These are phyloP conservation scores for Aureobasidium pullulans DNA, from an alignment of 2,329 filamentous ascomycete species.

Conservation along the genomic window DNA sequence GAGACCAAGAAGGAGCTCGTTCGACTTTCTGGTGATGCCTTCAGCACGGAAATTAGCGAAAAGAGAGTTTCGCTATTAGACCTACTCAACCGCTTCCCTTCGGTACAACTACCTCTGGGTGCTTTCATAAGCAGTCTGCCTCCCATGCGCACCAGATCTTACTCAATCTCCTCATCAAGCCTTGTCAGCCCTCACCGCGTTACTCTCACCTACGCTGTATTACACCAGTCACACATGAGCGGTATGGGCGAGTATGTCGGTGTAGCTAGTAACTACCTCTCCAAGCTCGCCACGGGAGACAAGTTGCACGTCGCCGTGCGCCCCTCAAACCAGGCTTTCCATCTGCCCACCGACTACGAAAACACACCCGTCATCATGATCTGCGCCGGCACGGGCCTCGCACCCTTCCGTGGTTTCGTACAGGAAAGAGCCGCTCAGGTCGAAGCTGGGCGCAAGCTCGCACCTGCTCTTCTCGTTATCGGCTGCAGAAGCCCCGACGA, in stretches of 20 bases:
- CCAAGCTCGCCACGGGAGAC: slow-evolving; percentile 33
- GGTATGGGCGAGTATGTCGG: slow-evolving; percentile 32
- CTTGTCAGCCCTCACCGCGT: slow-evolving; percentile 22
- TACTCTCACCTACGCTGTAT: slow-evolving; percentile 59
- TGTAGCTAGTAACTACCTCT: slow-evolving; percentile 38
- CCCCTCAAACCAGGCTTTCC: slow-evolving; percentile 36
- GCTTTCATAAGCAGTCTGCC: slow-evolving; percentile 65
- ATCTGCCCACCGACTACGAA: slow-evolving; percentile 35
- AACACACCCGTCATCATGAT: slow-evolving; percentile 69
- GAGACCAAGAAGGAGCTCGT: slow-evolving; percentile 43
- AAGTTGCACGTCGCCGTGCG: slow-evolving; percentile 36
- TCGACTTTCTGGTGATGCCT: slow-evolving; percentile 37
- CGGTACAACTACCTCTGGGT: slow-evolving; percentile 55
- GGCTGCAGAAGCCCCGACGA: slow-evolving; percentile 50
- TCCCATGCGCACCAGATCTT: slow-evolving; percentile 53
- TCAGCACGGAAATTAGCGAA: slow-evolving; percentile 31
- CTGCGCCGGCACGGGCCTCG: slow-evolving; percentile 95
- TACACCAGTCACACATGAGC: slow-evolving; percentile 21
- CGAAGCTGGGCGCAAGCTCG: slow-evolving; percentile 43
- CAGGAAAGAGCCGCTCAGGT: slow-evolving; percentile 65
- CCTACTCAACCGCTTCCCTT: slow-evolving; percentile 57
- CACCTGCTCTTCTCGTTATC: slow-evolving; percentile 53
- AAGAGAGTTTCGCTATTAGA: slow-evolving; percentile 54
- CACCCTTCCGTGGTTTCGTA: slow-evolving; percentile 95
- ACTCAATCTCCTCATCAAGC: slow-evolving; percentile 29